Conservation (phyloP, 208 protist genomes). For the Trypanosoma rangeli region DNA sequence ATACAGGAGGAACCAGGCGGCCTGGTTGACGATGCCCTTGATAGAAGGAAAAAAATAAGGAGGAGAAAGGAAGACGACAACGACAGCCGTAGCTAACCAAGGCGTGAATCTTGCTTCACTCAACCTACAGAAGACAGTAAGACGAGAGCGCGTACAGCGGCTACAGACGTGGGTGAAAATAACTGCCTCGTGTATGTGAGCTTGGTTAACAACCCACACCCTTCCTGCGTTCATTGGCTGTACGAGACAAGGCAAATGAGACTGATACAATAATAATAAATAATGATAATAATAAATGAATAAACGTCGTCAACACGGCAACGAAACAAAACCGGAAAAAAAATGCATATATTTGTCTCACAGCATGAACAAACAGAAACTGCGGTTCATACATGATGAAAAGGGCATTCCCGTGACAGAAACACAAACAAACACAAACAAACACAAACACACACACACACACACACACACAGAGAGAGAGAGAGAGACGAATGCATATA, state of each 20-base stretch:
- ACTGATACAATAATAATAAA: background rate
- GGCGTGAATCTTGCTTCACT: background rate
- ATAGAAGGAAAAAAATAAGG: background rate
- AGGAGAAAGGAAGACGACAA: background rate
- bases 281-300: conserved; percentile 7
- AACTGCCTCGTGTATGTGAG: background rate
- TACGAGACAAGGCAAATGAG: background rate
- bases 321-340: background rate
- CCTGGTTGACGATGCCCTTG: background rate
- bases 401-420: too few relatives aligned
- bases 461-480: background rate
- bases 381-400: too few relatives aligned
- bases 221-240: background rate
- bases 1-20: background rate
- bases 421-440: conserved; percentile 7
- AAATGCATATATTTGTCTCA: background rate
- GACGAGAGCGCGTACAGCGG: background rate
- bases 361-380: background rate
- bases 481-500: too few relatives aligned
- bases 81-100: background rate
- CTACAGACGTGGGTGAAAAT: background rate
- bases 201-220: background rate
- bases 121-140: background rate
- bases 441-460: background rate
- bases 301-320: background rate